Base-by-base conservation (phyloP, 1,284 basidiomycete species). In the Hemileia vastatrix region DNA sequence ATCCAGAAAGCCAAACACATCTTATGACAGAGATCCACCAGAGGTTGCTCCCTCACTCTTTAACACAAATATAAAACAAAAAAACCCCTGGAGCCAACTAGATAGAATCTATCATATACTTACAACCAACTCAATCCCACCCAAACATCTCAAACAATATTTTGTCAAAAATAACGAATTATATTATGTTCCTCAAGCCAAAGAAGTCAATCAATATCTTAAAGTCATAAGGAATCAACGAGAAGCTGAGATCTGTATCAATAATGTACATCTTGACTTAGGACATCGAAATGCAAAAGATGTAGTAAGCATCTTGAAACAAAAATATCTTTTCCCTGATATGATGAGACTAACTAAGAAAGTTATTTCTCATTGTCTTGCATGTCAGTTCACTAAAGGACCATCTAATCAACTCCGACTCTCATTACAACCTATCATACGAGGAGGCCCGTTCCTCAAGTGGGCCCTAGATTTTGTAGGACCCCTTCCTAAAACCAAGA, bases 391-490 rank as follows among this genome's bases (percentile, higher is more conserved):
- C n/a, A 32, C 31, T 11, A 8, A 6, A 6, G 1, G 3, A 1
- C 23, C 24, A 2, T 32, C 55, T 6, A 18, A 47, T 5, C 4
- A 45, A n/a, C 44, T 18, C n/a, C n/a, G 44, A 18, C 45, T 57
- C 23, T 44, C 44, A 6, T 2, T 57, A 8, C 55, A 57, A 19
- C 13, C 48, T 3, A 32, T 57, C 1, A 8, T 18, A 6, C 24
- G 27, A 6, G 45, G 45, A 18, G 32, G 31, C 15, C 55, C 55
- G 0, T 57, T 57, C 19, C 19, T 44, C 9, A 56, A 36, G 9
- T 56, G 54, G 54, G 54, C 40, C 6, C 44, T 56, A 27, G 44
- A 57, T 23, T 57, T 57, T 49, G 55, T 57, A 2, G 55, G 40
- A 4, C 55, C 55, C 1, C 18, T 57, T 15, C 23, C 31, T 1